Evolutionary conservation across 202 grass and related monocot species (phyloP), one percentile per base, ranked within the genome.

Genomic region (Bolboschoenoplectus hybrid): DNA sequence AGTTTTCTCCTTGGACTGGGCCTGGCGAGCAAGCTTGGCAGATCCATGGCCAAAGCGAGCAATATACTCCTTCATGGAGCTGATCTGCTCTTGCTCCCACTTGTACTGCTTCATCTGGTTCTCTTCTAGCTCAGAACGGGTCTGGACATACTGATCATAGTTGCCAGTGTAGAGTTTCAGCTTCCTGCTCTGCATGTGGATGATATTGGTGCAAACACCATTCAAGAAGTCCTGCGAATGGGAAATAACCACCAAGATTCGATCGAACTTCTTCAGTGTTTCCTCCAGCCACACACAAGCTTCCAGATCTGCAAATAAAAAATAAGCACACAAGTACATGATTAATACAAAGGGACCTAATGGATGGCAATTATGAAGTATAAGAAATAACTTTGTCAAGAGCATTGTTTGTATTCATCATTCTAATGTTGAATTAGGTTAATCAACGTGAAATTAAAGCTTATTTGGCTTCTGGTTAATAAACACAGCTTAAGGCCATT

Each of bases 281-380:
- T 95, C 95, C 87, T 98, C 95, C 81, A 98, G 76, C 95, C 95
- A 98, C 74, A 98, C 95, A 88, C 95, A 98, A 1, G 95, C 93
- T 81, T 98, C 93, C 79, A 98, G 91, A 93, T 98, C 93, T 98
- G 88, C 62, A 89, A 65, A 68, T 57, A 26, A 83, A 9, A 45
- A 52, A 60, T 87, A 58, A 47, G 13, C 69, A 57, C 13, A 76
- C 3, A 53, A 13, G 9, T 20, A 64, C 7, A 82, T 76, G 41
- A 50, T 35, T 50, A 58, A 75, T 63, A 64, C 2, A 6, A 7
- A 52, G 5, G 5, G 39, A 44, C 52, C 36, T 19, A 40, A 80
- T 53, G 36, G 73, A 35, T 55, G 55, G 11, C 73, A 77, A 52
- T 53, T 46, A 80, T 60, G 0, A 38, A 40, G 39, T 46, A 70